Evolutionary conservation across 2,329 filamentous ascomycete genomes (phyloP), one percentile per base, ranked within the genome.

Genomic region (Claviceps cyperi): DNA sequence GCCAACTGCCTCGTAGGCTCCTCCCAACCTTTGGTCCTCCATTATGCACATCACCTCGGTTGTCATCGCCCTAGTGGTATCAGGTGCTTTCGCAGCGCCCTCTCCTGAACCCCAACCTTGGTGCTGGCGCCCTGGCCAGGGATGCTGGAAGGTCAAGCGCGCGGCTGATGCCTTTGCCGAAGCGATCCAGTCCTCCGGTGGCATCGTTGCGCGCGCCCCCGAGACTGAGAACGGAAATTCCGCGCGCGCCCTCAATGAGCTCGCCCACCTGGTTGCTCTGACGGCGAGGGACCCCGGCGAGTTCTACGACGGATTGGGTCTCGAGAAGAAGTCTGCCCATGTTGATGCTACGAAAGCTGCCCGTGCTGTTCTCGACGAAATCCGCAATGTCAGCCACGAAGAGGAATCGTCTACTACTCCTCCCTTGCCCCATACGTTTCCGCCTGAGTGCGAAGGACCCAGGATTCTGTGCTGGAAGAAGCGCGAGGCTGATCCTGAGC

Each of bases 1-100:
- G 5, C 22, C 38, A 1, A 5, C 17, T 1, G 45, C 9, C 7
- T 3, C n/a, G n/a, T n/a, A n/a, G n/a, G n/a, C n/a, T n/a, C 36
- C 1, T 7, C 45, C 14, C 21, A 22, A 43, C n/a, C 6, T 47
- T 11, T n/a, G n/a, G n/a, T n/a, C n/a, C n/a, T n/a, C n/a, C 43
- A 36, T 2, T 11, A 50, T 50, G 48, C 49, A 38, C 19, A 4
- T 49, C 14, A 39, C 50, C 28, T 58, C 60, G 5, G 64, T 62
- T 55, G 72, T 71, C 58, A 55, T 63, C 58, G 62, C 38, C 61
- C 60, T 32, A 69, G 70, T 36, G 61, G 66, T 65, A 21, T 67
- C 65, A 36, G 65, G 67, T 46, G 66, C 66, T 28, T 58, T 67
- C 48, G 59, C 64, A 46, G 55, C 48, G 1, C 48, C 46, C 0